Evolutionary conservation across 352 stramenopile species (phyloP), one percentile per base, ranked within the genome.

Genomic region (Aphanomyces cochlioides): DNA sequence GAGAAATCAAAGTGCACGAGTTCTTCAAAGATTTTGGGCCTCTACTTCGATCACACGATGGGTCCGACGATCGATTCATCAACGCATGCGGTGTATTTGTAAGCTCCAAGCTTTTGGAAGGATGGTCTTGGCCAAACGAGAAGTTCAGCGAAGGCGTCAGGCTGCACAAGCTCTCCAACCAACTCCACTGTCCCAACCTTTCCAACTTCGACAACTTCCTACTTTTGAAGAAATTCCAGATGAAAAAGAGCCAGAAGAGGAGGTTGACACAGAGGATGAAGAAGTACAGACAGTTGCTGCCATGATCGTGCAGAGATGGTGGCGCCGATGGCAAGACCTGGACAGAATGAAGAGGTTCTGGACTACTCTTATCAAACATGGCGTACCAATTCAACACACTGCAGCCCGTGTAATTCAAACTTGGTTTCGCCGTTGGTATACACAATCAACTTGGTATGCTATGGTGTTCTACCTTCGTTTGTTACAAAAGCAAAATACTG

Each of bases 11-110:
- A 81, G 66, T 19, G 83, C 84, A 7, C 79, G 80, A 8, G 78
- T 84, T 56, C 78, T 94, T 21, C 87, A 94, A 71, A 75, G 82
- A 2, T 89, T 92, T 48, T 94, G 86, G 86, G 91, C 89, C 71
- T 89, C 81, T 19, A 92, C 84, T n/a, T 90, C 80, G 45, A 74
- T 83, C 15, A 88, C 90, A 56, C 82, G 84, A 8, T 69, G 90
- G 28, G 82, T 81, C 4, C 88, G 90, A 70, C 83, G 86, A 5
- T 84, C 88, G 39, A 90, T 85, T 50, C 79, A 79, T 4, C 83
- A 82, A 43, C 72, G 91, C 5, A 65, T 94, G 4, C n/a, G 28
- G 17, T 45, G 47, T 21, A 38, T 61, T 17, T 7, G 13, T n/a
- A 61, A 59, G 45, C 43, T 70, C 8, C 64, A 70, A 40, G 28